Base-by-base conservation (phyloP, 192 early-diverging fungal genomes). In the Entophlyctis luteolus region DNA sequence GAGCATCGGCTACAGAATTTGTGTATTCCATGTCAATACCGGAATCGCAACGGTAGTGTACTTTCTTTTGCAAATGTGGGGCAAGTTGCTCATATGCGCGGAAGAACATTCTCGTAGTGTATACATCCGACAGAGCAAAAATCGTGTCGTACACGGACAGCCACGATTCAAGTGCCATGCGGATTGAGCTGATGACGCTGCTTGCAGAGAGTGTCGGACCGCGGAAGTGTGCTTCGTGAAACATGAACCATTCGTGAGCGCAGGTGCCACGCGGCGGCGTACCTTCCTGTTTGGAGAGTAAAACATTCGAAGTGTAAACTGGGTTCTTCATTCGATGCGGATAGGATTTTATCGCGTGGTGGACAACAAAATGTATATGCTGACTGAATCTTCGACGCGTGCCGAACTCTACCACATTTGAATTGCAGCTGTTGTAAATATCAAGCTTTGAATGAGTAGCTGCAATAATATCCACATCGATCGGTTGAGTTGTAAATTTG, bases 221-320 rank as follows among this genome's bases (percentile, higher is more conserved):
- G 20, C 62, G 62, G 20, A 8, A 10, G 6, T 5, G 12, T 12
- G 62, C 46, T 52, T 65, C 62, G 32, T 29, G 53, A 32, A 65
- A 65, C 62, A 65, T 65, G 32, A 65, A 65, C 62, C 62, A 65
- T 37, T 65, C 62, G 31, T 65, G 62, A 1, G 62, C 62, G 48
- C 62, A 65, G 29, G 62, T 65, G 22, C 62, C 62, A 18, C 25
- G 18, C 8, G 62, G 62, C 10, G 25, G 18, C 16, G 4, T n/a
- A 10, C 23, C 23, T 2, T 36, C 16, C 31, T 34, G 6, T 34
- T 35, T 23, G 12, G 62, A 48, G 1, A 32, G 48, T 27, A 53
- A 34, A 8, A 65, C 62, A 35, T 65, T 65, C 6, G 62, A 65
- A 14, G 62, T 65, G 6, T 22, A 28, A 8, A 35, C 34, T 22